These are phyloP conservation scores for Lachnellula suecica DNA, from an alignment of 2,329 filamentous ascomycete species.

Conservation along the genomic window DNA sequence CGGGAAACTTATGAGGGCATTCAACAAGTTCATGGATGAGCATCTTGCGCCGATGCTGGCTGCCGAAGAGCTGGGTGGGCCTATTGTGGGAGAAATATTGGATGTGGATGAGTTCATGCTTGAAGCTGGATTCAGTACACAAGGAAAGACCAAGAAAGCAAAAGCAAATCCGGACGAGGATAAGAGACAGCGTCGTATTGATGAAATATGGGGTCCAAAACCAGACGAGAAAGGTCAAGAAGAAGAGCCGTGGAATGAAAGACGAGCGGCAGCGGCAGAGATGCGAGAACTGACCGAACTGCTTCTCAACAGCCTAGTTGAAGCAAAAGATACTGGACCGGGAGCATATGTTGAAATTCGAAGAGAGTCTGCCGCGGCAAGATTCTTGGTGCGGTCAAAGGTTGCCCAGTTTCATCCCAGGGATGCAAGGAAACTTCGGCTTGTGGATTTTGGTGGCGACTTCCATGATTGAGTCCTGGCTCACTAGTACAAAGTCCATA, in stretches of 20 bases:
- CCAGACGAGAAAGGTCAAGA: constrained; percentile 42
- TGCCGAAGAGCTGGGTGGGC: constrained; percentile 79
- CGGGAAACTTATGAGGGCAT: constrained; percentile 56
- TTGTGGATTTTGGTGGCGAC: constrained; percentile 65
- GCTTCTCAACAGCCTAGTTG: constrained; percentile 57
- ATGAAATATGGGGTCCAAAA: constrained; percentile 56
- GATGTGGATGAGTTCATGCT: constrained; percentile 62
- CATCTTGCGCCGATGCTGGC: constrained; percentile 74
- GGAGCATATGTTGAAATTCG: constrained; percentile 58
- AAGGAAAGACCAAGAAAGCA: constrained; percentile 54
- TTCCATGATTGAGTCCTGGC: constrained; percentile 47
- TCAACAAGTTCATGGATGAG: constrained; percentile 70
- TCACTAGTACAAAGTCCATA: too few relatives aligned
- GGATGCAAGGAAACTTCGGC: constrained; percentile 57
- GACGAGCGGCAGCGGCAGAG: constrained; percentile 50
- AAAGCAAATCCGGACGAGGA: constrained; percentile 44
- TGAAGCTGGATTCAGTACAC: constrained; percentile 57
- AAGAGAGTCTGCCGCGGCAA: constrained; percentile 60
- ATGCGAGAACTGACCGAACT: constrained; percentile 61
- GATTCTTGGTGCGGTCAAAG: constrained; percentile 64
- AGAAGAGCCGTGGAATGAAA: constrained; percentile 32
- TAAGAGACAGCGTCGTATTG: constrained; percentile 59
- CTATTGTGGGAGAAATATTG: constrained; percentile 73
- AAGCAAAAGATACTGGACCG: constrained; percentile 53
- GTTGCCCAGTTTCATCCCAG: constrained; percentile 66